Percentiles rank a stretch among this genome's conserved stretches.
These are phyloP conservation scores for Acrocalymma vagum DNA, from an alignment of 2,329 filamentous ascomycete species.

Conservation along the genomic window DNA sequence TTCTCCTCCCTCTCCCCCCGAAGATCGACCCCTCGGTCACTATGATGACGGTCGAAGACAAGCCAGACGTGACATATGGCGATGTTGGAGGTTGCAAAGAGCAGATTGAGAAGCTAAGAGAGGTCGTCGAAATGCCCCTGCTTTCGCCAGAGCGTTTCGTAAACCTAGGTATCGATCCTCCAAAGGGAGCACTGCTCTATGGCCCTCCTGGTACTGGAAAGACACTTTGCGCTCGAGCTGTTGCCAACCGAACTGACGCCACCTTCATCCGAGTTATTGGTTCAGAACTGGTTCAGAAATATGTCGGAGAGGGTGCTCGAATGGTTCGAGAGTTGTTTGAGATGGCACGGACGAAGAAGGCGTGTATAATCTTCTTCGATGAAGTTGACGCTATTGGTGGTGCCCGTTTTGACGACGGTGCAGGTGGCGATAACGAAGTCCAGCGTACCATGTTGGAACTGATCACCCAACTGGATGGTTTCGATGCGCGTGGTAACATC, in stretches of 20 bases:
- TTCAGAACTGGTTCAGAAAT: slow-evolving; percentile 97
- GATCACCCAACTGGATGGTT: slow-evolving; percentile 95
- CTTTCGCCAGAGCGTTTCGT: slow-evolving; percentile 97
- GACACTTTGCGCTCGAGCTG: slow-evolving; percentile 95
- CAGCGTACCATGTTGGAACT: slow-evolving; percentile 98
- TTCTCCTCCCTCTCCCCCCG: slow-evolving; percentile 91
- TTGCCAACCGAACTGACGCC: slow-evolving; percentile 96
- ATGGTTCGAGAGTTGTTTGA: slow-evolving; percentile 99
- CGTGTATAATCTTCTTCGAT: slow-evolving; percentile 99
- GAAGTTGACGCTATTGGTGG: slow-evolving; percentile 97
- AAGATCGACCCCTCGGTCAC: slow-evolving; percentile 99
- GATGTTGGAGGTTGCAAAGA: slow-evolving; percentile 99
- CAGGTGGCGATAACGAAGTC: slow-evolving; percentile 96
- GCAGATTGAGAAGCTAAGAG: slow-evolving; percentile 97
- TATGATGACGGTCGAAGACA: slow-evolving; percentile 99
- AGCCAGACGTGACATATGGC: slow-evolving; percentile 98
- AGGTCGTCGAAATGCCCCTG: slow-evolving; percentile 98
- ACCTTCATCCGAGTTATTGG: slow-evolving; percentile 99
- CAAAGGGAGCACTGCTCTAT: slow-evolving; percentile 96
- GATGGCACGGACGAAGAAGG: slow-evolving; percentile 99
- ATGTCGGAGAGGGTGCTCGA: slow-evolving; percentile 95
- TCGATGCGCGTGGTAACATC: slow-evolving; percentile 96
- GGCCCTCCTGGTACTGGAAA: slow-evolving; percentile 98
- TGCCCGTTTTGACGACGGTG: slow-evolving; percentile 94
- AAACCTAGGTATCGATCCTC: slow-evolving; percentile 97